These are phyloP conservation scores for Rhododendron vialii DNA, from an alignment of 148 eudicot species.

Conservation along the genomic window DNA sequence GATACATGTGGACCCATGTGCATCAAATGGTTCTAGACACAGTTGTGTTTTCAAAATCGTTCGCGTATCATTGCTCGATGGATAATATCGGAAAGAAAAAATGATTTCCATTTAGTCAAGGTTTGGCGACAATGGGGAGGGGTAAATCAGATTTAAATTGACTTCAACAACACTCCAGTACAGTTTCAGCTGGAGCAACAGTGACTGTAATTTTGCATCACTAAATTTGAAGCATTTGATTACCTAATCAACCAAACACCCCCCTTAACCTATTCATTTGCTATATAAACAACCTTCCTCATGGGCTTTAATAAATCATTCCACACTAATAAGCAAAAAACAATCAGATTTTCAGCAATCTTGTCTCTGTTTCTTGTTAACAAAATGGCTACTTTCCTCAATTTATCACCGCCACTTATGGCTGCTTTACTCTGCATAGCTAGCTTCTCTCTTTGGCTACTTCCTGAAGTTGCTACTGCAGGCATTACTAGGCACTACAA, in stretches of 20 bases:
- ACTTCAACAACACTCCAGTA: conserved; percentile 2
- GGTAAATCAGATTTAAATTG: not conserved
- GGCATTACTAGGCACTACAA: conserved; percentile 47
- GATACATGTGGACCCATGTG: not conserved
- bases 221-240: not conserved
- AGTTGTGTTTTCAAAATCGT: no score
- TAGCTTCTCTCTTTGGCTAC: conserved; percentile 5
- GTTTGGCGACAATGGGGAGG: not conserved
- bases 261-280: not conserved
- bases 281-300: conserved; percentile 5
- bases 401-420: conserved; percentile 17
- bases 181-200: not conserved
- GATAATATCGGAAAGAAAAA: not conserved
- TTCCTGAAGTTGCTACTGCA: conserved; percentile 22
- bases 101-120: not conserved
- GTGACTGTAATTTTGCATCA: not conserved
- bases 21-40: no score
- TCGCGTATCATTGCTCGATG: not conserved
- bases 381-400: conserved; percentile 15
- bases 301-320: not conserved
- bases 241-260: conserved; percentile 10
- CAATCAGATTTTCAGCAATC: not conserved
- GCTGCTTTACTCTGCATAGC: conserved; percentile 15
- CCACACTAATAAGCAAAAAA: not conserved
- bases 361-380: not conserved